Evolutionary conservation across 2,329 filamentous ascomycete genomes (phyloP), one percentile per base, ranked within the genome.

Genomic region (Fusarium avenaceum): DNA sequence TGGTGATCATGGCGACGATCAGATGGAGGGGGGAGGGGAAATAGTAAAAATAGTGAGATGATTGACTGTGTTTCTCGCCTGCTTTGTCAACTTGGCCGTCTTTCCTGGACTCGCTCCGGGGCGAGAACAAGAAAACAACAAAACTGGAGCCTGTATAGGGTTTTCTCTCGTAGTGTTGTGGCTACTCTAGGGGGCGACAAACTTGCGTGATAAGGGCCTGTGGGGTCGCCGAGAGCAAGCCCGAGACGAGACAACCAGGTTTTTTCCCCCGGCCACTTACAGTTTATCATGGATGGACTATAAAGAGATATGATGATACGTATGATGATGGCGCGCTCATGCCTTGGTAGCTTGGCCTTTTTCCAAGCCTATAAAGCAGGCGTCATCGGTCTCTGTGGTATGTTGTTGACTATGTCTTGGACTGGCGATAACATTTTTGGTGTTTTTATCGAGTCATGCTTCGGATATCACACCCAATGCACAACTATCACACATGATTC

Each of bases 161-260:
- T 61, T 62, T 64, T 62, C 52, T 51, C 51, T 38, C 44, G 30
- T 66, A 49, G 39, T 54, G 51, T 57, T 57, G 52, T 64, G 63
- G 58, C 57, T 68, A 62, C 67, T 22, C 28, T 51, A 53, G 59
- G 63, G 57, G 53, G 65, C 54, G 49, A 32, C 39, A 64, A 59
- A 59, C 46, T 54, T 69, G 50, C 57, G 56, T 71, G 73, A 74
- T 75, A 75, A 74, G 73, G 64, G 43, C 42, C 57, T 63, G 74
- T 76, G 74, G 74, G 73, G 72, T 74, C 74, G 72, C 72, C 72
- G 73, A 74, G 63, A 72, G 66, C 61, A 64, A 73, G 72, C 70
- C 72, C 74, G 73, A 75, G 71, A 73, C 62, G 46, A 55, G 62
- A 47, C 57, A 60, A 28, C 52, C 54, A 65, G 65, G 70, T 58